Evolutionary conservation across 345 rosid species (phyloP), one percentile per base, ranked within the genome.

Genomic region (Populus simonii): DNA sequence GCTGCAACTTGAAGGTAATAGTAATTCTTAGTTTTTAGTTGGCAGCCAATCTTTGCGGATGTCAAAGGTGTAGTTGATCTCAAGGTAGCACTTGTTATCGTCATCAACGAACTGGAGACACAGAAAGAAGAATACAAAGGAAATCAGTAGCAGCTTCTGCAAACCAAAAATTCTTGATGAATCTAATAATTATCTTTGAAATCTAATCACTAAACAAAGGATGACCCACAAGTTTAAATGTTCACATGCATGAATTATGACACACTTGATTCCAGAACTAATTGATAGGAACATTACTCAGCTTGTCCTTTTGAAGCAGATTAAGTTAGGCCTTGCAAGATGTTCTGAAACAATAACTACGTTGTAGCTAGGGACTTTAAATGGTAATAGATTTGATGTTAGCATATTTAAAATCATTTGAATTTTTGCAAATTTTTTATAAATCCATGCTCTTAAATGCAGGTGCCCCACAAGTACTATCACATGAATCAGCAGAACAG

Each of bases 11-110:
- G 47, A 65, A 59, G 25, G 23, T 38, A 20, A 49, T 43, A 36
- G 5, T 1, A 8, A 38, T 23, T 41, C 55, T 4, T 7, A 13
- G 59, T 31, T 63, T 65, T 38, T 69, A 47, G 57, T 45, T 31
- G 66, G 29, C 51, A 53, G 87, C 97, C 98, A 91, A 0, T 88
- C 91, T 89, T 87, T 94, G 74, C 93, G 88, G 85, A 94, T 94
- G 80, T 92, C 94, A n/a, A 94, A 94, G 31, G 87, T 87, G 87
- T 94, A 94, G 89, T 89, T 94, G 88, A 94, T 88, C 87, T 91
- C 97, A 86, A 92, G 84, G 86, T 94, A 88, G 87, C 89, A 86
- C 84, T 91, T 94, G 85, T 88, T 86, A 78, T 94, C 98, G 43
- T 94, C 98, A 77, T 94, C 97, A 59, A 86, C 78, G 70, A 94